Percentiles rank a stretch among this genome's conserved stretches.
These are phyloP conservation scores for Heracleum sosnowskyi DNA, from an alignment of 129 eudicot genomes.

Conservation along the genomic window DNA sequence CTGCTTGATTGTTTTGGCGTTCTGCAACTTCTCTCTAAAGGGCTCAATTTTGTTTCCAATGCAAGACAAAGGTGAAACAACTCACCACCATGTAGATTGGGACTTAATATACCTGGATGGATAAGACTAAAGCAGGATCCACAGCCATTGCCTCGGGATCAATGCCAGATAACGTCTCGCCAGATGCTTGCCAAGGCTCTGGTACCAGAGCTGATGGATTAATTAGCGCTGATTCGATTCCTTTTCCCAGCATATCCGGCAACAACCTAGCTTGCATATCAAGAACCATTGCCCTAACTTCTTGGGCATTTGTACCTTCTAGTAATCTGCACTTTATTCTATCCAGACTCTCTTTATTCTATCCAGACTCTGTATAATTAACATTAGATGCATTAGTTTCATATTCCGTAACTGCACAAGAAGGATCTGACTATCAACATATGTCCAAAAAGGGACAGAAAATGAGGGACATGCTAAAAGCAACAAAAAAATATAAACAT, in stretches of 20 bases:
- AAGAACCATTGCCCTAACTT: constrained; percentile 98
- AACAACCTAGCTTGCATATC: constrained; percentile 98
- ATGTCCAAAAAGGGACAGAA: background rate
- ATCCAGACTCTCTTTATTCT: too few species aligned
- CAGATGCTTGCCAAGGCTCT: constrained; percentile 93
- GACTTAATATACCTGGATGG: constrained; percentile 57
- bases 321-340: constrained; percentile 91
- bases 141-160: constrained; percentile 93
- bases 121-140: constrained; percentile 78
- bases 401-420: background rate
- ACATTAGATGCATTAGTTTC: constrained; percentile 9
- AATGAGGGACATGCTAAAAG: background rate
- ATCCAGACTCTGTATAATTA: constrained; percentile 47
- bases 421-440: background rate
- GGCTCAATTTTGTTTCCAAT: background rate
- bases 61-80: background rate
- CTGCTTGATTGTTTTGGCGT: background rate
- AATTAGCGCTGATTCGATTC: constrained; percentile 87
- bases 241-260: constrained; percentile 95
- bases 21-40: background rate
- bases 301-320: constrained; percentile 97
- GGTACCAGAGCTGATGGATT: constrained; percentile 85
- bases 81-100: background rate
- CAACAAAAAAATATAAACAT: background rate
- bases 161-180: constrained; percentile 65